Evolutionary conservation across 2,329 filamentous ascomycete genomes (phyloP).

Genomic region (Scopulariopsis brevicaulis): DNA sequence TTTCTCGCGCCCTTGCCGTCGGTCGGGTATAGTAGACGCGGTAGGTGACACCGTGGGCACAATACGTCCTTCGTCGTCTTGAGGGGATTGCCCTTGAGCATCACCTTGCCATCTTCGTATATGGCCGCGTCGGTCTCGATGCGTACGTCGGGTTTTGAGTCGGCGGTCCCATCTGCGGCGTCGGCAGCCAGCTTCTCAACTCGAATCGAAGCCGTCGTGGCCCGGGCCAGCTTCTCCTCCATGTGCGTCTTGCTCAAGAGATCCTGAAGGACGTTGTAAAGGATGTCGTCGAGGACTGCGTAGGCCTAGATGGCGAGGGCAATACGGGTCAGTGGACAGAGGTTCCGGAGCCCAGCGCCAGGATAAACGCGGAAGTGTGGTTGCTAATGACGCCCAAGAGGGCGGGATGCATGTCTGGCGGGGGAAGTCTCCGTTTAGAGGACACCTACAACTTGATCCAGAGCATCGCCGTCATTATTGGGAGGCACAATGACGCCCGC

Average conservation of each 20-base stretch:
- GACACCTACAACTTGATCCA: constrained; percentile 1
- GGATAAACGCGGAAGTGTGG: not conserved
- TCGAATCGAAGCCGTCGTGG: constrained; percentile 50
- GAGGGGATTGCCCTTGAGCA: constrained; percentile 61
- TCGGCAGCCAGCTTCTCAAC: constrained; percentile 51
- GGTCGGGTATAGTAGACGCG: constrained; percentile 60
- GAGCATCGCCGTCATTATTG: constrained; percentile 1
- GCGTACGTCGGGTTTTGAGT: constrained; percentile 42
- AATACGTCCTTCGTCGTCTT: constrained; percentile 60
- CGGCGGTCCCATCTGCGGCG: constrained; percentile 39
- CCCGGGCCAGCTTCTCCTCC: constrained; percentile 65
- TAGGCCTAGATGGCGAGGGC: constrained; percentile 33
- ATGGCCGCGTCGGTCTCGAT: constrained; percentile 57
- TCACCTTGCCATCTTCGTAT: constrained; percentile 58
- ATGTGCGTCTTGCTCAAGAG: constrained; percentile 64
- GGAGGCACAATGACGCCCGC: constrained; percentile 5
- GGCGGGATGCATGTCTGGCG: not conserved
- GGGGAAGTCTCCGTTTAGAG: not conserved
- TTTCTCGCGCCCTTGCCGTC: constrained; percentile 56
- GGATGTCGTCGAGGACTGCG: constrained; percentile 59
- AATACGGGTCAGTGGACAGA: not conserved
- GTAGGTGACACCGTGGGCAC: constrained; percentile 65
- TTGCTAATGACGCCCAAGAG: not conserved
- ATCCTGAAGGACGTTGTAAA: constrained; percentile 69
- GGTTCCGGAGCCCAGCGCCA: not conserved